Evolutionary conservation across 2,329 filamentous ascomycete genomes (phyloP).

Genomic region (Trichoderma arundinaceum): DNA sequence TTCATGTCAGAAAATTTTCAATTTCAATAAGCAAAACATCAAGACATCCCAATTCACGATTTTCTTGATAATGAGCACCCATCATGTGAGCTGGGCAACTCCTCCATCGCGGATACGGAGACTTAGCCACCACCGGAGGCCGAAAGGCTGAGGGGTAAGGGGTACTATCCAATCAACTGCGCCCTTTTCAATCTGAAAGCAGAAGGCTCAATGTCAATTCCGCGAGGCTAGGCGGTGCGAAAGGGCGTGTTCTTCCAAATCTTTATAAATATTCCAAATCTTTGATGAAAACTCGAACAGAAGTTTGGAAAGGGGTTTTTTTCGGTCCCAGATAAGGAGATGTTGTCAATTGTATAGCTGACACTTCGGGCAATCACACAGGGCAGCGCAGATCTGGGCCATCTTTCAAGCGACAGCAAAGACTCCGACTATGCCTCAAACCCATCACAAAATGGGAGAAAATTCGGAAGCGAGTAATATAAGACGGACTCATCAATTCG

Average conservation of each 20-base stretch:
- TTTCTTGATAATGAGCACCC: not conserved
- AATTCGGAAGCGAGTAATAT: no score
- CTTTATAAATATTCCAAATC: not conserved
- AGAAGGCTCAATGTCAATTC: not conserved
- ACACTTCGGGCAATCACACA: no score
- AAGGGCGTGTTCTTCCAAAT: not conserved
- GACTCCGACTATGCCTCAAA: no score
- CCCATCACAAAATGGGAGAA: no score
- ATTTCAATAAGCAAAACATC: not conserved
- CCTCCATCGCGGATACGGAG: not conserved
- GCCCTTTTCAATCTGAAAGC: conserved; percentile 5
- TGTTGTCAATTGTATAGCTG: no score
- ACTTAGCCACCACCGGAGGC: no score
- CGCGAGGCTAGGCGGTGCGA: not conserved
- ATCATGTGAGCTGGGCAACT: not conserved
- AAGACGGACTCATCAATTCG: no score
- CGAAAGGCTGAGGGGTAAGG: no score
- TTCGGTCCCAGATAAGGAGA: no score
- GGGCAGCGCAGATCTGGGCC: no score
- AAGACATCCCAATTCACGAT: not conserved
- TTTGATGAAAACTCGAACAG: not conserved
- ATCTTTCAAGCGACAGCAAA: no score
- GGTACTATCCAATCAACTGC: not conserved
- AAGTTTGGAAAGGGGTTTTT: no score
- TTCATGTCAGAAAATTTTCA: not conserved